Evolutionary conservation across 2,329 filamentous ascomycete genomes (phyloP), one percentile per base, ranked within the genome.

Genomic region (Parastagonospora avenae): DNA sequence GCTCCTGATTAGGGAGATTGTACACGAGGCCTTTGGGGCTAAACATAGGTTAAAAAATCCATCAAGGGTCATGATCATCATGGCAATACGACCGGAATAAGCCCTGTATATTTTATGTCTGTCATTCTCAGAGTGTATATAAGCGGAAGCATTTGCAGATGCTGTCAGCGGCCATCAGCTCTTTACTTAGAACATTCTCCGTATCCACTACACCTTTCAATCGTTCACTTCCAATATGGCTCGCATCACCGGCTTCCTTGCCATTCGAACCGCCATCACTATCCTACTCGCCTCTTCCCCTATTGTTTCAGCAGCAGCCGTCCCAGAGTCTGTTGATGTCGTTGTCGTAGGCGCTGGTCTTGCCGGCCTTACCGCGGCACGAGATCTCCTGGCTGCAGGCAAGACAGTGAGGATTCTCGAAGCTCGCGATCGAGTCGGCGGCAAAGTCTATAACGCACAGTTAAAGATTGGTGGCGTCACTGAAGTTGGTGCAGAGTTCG

Each of bases 341-440:
- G 43, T 77, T 11, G 63, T 82, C 10, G 61, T 82, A n/a, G 80
- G 80, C 2, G 79, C 77, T 0, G 80, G 80, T 9, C 54, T 68
- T 2, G 60, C 66, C n/a, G 66, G 67, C 2, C 57, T 70, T 8
- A 47, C 55, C 2, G 59, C 67, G 16, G 60, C 64, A 1, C 14
- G 75, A 71, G 14, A 70, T 77, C 8, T 79, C 2, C 61, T 72
- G 4, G 43, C 62, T 1, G 71, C 72, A 0, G 76, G 76, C 1
- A 61, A 79, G 4, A 73, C 72, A 0, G 68, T 71, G n/a, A 49
- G 77, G 0, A 71, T 84, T 0, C 65, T 84, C 1, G 82, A 84
- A 55, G 80, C 80, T 1, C 71, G 76, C 4, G 72, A 80, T 35
- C 74, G 79, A 0, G 77, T 83, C 0, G 81, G 81, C 0, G 81